Evolutionary conservation across 257 asterid genomes (phyloP).

Genomic region (Ilex aquifolium): DNA sequence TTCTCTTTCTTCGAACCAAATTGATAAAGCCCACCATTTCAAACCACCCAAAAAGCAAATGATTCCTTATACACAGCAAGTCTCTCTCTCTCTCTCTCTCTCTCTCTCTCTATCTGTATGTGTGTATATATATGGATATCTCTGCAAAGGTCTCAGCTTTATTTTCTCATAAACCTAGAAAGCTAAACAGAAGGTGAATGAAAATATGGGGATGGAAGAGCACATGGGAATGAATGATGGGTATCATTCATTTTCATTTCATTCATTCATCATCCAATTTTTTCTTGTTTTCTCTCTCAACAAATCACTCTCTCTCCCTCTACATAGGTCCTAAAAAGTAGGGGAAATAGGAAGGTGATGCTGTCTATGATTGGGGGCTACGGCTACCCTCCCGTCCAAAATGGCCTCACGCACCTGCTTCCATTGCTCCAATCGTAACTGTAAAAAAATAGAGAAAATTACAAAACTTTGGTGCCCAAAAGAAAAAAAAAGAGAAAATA

Average conservation of each 20-base stretch:
- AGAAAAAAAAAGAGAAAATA: too few species aligned
- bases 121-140: constrained; percentile 7
- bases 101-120: neutral
- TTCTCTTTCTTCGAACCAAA: constrained; percentile 28
- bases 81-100: constrained; percentile 4
- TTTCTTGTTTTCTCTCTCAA: neutral
- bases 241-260: constrained; percentile 25
- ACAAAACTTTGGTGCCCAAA: too few species aligned
- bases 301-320: neutral
- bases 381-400: constrained; percentile 12
- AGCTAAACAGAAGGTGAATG: constrained; percentile 14
- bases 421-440: constrained; percentile 3
- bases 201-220: constrained; percentile 57
- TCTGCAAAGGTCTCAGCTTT: constrained; percentile 32
- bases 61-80: constrained; percentile 33
- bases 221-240: constrained; percentile 67
- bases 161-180: constrained; percentile 44
- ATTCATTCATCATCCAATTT: constrained; percentile 12
- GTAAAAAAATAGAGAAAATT: too few species aligned
- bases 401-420: constrained; percentile 19
- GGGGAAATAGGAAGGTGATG: constrained; percentile 16
- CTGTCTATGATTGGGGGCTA: constrained; percentile 23
- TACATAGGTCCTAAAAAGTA: constrained; percentile 21
- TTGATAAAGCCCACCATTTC: constrained; percentile 59
- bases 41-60: constrained; percentile 47